phyloP scores from a whole-genome alignment of 1,284 basidiomycete genomes.

The Puccinia horiana region DNA sequence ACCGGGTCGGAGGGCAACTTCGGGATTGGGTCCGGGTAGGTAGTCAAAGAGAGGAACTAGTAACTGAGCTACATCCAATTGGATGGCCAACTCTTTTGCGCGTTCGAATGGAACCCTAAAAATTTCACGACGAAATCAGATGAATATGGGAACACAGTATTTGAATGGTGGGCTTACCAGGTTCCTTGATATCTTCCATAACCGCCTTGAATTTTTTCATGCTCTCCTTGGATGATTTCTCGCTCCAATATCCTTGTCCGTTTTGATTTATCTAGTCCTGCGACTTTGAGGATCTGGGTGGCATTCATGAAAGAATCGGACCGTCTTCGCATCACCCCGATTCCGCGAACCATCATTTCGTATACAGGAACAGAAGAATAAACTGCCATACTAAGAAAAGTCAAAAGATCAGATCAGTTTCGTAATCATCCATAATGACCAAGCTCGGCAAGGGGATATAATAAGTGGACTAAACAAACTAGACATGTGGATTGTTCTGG shows the following conservation, averaged over 20 bases:
- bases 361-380: slow-evolving; percentile 62
- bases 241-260: slow-evolving; percentile 97
- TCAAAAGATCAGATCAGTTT: neutral
- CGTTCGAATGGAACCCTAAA: slow-evolving; percentile 86
- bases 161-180: slow-evolving; percentile 77
- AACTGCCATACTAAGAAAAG: slow-evolving; percentile 52
- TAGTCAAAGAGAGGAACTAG: slow-evolving; percentile 89
- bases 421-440: neutral
- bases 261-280: slow-evolving; percentile 93
- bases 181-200: slow-evolving; percentile 99
- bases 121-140: neutral
- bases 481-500: slow-evolving; percentile 46
- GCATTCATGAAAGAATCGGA: slow-evolving; percentile 90
- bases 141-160: too few relatives aligned
- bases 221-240: slow-evolving; percentile 90
- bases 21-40: slow-evolving; percentile 64
- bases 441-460: neutral
- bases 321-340: slow-evolving; percentile 95
- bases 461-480: slow-evolving; percentile 30
- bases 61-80: slow-evolving; percentile 81
- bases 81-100: slow-evolving; percentile 82
- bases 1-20: slow-evolving; percentile 15
- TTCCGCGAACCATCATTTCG: slow-evolving; percentile 74
- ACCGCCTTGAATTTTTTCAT: slow-evolving; percentile 98
- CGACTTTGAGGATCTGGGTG: slow-evolving; percentile 98